Base-by-base conservation (phyloP, 345 rosid species). In the Tarenaya hassleriana region DNA sequence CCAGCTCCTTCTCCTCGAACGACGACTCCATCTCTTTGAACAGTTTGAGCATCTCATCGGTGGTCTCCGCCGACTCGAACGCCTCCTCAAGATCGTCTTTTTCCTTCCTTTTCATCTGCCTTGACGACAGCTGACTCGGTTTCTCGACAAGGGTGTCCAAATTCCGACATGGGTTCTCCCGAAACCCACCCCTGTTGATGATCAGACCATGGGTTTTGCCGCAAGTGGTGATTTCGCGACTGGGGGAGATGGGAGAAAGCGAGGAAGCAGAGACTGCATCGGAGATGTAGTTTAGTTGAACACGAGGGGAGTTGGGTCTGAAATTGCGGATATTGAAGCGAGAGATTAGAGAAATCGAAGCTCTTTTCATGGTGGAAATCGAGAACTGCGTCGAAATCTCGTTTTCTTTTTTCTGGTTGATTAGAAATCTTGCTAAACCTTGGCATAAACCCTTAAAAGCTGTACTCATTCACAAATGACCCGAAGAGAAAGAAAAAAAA, bases 21-120 rank as follows among this genome's bases (percentile, higher is more conserved):
- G 65, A 66, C 12, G 77, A 51, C 72, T 88, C 98, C 97, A 88
- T 92, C 41, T 65, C 61, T 63, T 77, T 69, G 64, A 88, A 88
- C 41, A 81, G 72, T 40, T 61, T 63, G 19, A 88, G 72, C 95
- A 85, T 85, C 52, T 84, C 86, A 45, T 79, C 85, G n/a, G 80
- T 38, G 10, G 88, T 85, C 37, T 51, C 64, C 1, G 95, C 94
- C 7, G 95, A 79, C 77, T 88, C 96, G 60, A 92, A 88, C 41
- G 81, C 80, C 49, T 83, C 95, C 33, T 92, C 97, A 21, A 92
- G 86, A 51, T 81, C 77, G 34, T 72, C 63, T 44, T 70, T 92
- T 61, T 76, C 83, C 21, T 70, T 72, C 44, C 72, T 39, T 69
- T 75, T 77, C 45, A 78, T 58, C 74, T 75, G 89, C 40, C 77